A percentile compares a stretch with the other conserved stretches of the same genome.
Evolutionary conservation across 2,329 filamentous ascomycete genomes (phyloP).

Genomic region (Fusarium lateritium): DNA sequence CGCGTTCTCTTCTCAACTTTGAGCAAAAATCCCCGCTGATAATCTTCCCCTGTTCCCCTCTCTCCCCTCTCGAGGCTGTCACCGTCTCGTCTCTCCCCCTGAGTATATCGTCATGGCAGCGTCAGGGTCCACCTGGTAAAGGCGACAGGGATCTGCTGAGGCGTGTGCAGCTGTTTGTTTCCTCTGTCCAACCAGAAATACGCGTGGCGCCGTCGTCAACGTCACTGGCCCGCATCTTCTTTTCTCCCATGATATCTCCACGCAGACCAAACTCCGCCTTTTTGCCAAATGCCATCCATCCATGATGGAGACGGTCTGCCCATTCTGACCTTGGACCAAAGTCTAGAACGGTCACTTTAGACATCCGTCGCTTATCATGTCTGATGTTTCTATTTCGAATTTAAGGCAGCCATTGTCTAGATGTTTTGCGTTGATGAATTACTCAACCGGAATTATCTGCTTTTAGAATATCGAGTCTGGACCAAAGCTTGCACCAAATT

Average conservation of each 20-base stretch:
- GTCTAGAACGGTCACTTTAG: conserved; percentile 32
- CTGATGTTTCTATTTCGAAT: not conserved
- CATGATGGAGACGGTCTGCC: conserved; percentile 6
- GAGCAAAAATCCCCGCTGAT: conserved; percentile 7
- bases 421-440: not conserved
- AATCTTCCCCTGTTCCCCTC: not conserved
- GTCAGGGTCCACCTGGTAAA: conserved; percentile 51
- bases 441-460: not conserved
- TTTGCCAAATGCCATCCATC: conserved; percentile 11
- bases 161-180: conserved; percentile 27
- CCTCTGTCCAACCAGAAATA: conserved; percentile 34
- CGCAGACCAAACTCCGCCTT: conserved; percentile 19
- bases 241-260: conserved; percentile 20
- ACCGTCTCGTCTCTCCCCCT: conserved; percentile 30
- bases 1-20: not conserved
- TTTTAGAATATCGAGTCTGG: conserved; percentile 21
- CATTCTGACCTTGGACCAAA: conserved; percentile 2
- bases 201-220: conserved; percentile 44
- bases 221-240: conserved; percentile 44
- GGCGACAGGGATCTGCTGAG: conserved; percentile 9
- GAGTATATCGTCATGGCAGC: conserved; percentile 46
- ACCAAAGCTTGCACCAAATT: conserved; percentile 17
- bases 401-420: not conserved
- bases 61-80: conserved; percentile 11
- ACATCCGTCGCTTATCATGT: not conserved